These are phyloP conservation scores for Microcyclospora tardicrescens DNA, from an alignment of 2,329 filamentous ascomycete species.

Conservation along the genomic window DNA sequence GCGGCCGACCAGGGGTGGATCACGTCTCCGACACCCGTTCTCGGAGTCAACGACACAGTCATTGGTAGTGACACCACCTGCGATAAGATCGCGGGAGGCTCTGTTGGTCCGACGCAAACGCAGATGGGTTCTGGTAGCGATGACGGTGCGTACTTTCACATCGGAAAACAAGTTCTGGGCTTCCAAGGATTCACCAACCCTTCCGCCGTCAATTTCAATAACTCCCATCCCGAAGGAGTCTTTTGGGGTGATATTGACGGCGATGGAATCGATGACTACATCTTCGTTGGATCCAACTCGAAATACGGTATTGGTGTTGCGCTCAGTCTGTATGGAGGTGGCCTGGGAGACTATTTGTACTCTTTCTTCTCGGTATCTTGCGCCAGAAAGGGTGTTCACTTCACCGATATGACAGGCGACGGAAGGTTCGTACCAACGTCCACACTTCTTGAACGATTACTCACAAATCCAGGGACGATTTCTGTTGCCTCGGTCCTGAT, in stretches of 20 bases:
- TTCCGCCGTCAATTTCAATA: conserved; percentile 2
- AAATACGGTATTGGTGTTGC: conserved; percentile 3
- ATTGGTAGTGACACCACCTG: background rate
- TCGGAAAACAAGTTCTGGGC: background rate
- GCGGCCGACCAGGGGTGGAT: conserved; percentile 3
- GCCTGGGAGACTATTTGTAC: conserved; percentile 1
- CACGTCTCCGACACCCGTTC: background rate
- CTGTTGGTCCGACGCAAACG: conserved; percentile 2
- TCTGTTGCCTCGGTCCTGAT: conserved; percentile 4
- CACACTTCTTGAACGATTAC: too few relatives aligned
- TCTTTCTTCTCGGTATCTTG: background rate
- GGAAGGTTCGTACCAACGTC: conserved; percentile 1
- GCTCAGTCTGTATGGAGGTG: conserved; percentile 1
- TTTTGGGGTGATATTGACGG: conserved; percentile 5
- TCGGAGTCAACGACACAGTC: background rate
- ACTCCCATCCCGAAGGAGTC: conserved; percentile 1
- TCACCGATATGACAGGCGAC: conserved; percentile 3
- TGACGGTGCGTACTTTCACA: conserved; percentile 2
- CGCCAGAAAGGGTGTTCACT: conserved; percentile 1
- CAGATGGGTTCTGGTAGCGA: conserved; percentile 4
- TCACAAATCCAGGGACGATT: conserved; percentile 1
- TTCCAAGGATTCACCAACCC: conserved; percentile 2
- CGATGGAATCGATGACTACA: conserved; percentile 4
- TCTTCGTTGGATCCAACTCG: conserved; percentile 1
- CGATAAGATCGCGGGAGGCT: background rate